Evolutionary conservation across 495 filamentous ascomycete species (phyloP), one percentile per base, ranked within the genome.

Genomic region (Penicillium subrubescens): DNA sequence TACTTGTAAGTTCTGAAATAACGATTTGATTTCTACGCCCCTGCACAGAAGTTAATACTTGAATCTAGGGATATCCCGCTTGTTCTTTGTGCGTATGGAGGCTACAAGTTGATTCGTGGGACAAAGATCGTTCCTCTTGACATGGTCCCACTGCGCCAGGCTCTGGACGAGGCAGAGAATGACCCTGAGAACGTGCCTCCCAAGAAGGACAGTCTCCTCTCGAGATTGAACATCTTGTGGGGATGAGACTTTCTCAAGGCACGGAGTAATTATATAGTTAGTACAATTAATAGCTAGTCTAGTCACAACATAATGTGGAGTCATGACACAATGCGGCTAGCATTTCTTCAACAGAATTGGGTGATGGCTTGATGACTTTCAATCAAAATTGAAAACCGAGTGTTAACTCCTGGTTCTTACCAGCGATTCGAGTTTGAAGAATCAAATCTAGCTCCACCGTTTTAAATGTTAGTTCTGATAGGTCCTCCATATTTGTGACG

Each of bases 81-180:
- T 19, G 77, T 83, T n/a, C 67, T 80, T 5, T 63, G 69, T n/a
- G 75, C 77, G 12, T 82, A 76, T 60, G 59, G 74, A 21, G 74
- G 68, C 1, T 83, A 80, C 67, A 83, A 83, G 59, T 52, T 77
- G 5, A 68, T 78, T 37, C 76, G 75, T 23, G 63, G 73, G 15
- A 82, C 80, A 0, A 75, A 73, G 25, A 63, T 78, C 10, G 63
- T 79, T 15, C 67, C 68, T 8, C 44, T 79, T 1, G 35, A 64
- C 7, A 65, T 78, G 48, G 72, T 84, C 0, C 76, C 76, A 0
- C 31, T 79, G 8, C 54, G 60, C 19, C 69, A 75, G 35, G 76
- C 76, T 2, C 37, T 79, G 8, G 63, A 77, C 0, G 74, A 76
- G 57, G 74, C 73, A 6, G 65, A 69, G 0, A 66, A 70, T 34